phyloP scores from a whole-genome alignment of 2,329 filamentous ascomycete genomes.

The Gnomoniopsis sp. region DNA sequence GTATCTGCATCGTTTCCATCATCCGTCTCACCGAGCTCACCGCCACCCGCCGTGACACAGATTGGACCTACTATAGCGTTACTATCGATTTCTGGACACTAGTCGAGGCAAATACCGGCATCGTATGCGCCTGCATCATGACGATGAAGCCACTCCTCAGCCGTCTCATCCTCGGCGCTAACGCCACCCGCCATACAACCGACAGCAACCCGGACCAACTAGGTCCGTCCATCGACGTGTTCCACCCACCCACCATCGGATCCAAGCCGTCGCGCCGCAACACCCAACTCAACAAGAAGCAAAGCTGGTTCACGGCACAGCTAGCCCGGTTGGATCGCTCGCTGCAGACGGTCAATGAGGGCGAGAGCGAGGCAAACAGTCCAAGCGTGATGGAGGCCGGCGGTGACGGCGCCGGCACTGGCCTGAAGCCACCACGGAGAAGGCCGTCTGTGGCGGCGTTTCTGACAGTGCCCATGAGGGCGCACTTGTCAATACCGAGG shows the following conservation, averaged over 20 bases:
- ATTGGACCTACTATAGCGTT: conserved; percentile 21
- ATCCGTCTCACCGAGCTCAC: conserved; percentile 22
- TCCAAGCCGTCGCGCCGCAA: conserved; percentile 8
- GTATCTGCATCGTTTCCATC: conserved; percentile 26
- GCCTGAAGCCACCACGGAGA: neutral
- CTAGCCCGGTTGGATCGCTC: conserved; percentile 12
- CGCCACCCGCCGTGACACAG: conserved; percentile 10
- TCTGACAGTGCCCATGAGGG: neutral
- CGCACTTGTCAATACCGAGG: neutral
- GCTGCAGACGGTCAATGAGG: conserved; percentile 11
- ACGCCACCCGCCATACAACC: neutral
- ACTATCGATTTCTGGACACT: conserved; percentile 24
- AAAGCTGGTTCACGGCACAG: conserved; percentile 17
- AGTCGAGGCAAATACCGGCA: conserved; percentile 25
- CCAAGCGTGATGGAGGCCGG: neutral
- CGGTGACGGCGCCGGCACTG: neutral
- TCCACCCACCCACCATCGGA: conserved; percentile 13
- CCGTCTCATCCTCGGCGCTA: conserved; percentile 23
- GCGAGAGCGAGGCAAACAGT: neutral
- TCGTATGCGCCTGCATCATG: conserved; percentile 27
- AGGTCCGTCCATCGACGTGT: neutral
- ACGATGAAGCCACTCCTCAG: conserved; percentile 24
- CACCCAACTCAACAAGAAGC: conserved; percentile 5
- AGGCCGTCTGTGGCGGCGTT: neutral
- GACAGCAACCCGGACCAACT: neutral